Base-by-base conservation (phyloP, 208 protist genomes). In the Acanthamoeba divionensis region DNA sequence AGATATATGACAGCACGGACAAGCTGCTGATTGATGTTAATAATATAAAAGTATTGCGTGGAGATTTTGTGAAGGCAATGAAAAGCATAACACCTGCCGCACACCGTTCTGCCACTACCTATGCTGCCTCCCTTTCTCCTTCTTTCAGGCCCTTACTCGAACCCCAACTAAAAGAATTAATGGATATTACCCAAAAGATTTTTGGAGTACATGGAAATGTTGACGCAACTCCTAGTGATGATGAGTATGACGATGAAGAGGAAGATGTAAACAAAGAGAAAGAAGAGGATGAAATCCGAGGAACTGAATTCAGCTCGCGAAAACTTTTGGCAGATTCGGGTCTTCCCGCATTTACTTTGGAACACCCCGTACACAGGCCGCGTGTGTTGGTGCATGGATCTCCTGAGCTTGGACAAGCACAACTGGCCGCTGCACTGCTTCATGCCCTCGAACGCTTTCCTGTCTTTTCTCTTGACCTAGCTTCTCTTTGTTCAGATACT, bases 371-470 rank as follows among this genome's bases (percentile, higher is more conserved):
- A 18, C 65, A 89, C 45, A 65, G 65, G 33, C 63, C 77, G 8
- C 57, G 65, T 7, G 60, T 92, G 12, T 62, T 89, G 63, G 18
- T 77, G 10, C 69, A 83, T 13, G 86, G 90, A 15, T 50, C 52
- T 44, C 21, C 52, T 44, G 73, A 89, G 52, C 52, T 71, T 13
- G 90, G 90, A 9, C 90, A 92, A 63, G 54, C 73, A 4, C 41
- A 66, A 21, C 38, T 93, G 0, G 91, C 77, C 41, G 79, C 90
- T 0, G 91, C 91, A 26, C 60, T 91, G 12, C 71, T 94, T 36
- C 60, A 92, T 55, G 45, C 52, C 13, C 71, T 93, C 1, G 89
- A 93, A n/a, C 36, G 91, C 31, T 83, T 80, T 77, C 67, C 88
- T n/a, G 52, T 86, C 67, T 79, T 90, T 50, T 50, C 91, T 4